phyloP scores from a whole-genome alignment of 2,329 filamentous ascomycete species.

The Xylariaceae sp. region DNA sequence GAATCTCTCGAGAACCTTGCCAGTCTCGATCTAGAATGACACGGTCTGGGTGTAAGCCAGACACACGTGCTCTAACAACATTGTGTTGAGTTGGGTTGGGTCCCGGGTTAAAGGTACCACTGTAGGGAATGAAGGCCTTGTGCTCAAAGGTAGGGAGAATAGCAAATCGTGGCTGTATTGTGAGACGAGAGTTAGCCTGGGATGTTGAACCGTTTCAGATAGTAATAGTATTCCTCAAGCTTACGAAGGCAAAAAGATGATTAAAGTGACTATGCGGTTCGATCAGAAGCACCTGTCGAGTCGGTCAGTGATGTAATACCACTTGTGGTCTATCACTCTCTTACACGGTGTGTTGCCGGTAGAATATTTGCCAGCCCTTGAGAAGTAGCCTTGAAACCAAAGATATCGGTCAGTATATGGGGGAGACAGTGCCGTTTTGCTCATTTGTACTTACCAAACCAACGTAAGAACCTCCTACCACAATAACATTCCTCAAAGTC shows the following conservation, averaged over 20 bases:
- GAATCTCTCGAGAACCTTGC: slow-evolving; percentile 30
- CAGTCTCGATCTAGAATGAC: slow-evolving; percentile 34
- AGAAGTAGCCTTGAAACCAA: slow-evolving; percentile 27
- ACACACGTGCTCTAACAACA: slow-evolving; percentile 32
- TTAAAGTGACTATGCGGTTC: slow-evolving; percentile 49
- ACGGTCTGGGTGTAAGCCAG: slow-evolving; percentile 30
- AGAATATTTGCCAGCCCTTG: slow-evolving; percentile 36
- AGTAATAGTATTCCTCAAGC: slow-evolving; percentile 2
- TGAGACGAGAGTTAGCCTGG: background rate
- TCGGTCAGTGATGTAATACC: background rate
- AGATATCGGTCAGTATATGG: too few species aligned
- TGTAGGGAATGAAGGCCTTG: slow-evolving; percentile 47
- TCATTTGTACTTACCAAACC: slow-evolving; percentile 31
- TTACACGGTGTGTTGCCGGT: slow-evolving; percentile 33
- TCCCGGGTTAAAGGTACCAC: slow-evolving; percentile 27
- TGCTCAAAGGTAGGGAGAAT: slow-evolving; percentile 41
- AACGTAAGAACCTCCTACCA: slow-evolving; percentile 46
- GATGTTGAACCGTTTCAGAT: background rate
- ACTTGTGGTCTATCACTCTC: background rate
- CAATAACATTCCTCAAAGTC: slow-evolving; percentile 36
- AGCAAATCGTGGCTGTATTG: slow-evolving; percentile 38
- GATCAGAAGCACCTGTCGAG: slow-evolving; percentile 36
- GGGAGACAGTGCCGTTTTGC: too few species aligned
- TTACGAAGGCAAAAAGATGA: slow-evolving; percentile 43
- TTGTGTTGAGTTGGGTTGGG: slow-evolving; percentile 31